These are phyloP conservation scores for Apium graveolens DNA, from an alignment of 129 eudicot genomes.

Conservation along the genomic window DNA sequence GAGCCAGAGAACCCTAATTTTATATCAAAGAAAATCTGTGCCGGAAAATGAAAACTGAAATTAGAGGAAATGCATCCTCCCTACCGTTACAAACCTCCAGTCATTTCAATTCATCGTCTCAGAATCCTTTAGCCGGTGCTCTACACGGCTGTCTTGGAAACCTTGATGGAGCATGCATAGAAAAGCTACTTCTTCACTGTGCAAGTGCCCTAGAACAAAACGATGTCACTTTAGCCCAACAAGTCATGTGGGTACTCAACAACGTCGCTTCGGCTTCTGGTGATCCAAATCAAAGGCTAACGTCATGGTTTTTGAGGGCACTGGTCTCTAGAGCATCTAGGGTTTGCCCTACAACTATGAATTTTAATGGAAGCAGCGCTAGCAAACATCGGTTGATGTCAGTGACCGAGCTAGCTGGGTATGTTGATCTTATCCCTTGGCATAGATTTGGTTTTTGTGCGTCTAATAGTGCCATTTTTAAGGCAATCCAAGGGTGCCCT, in stretches of 20 bases:
- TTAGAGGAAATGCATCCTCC: conserved; percentile 34
- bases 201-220: conserved; percentile 65
- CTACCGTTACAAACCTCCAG: conserved; percentile 36
- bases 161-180: conserved; percentile 77
- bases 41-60: conserved; percentile 47
- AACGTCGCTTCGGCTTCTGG: conserved; percentile 68
- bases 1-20: conserved; percentile 13
- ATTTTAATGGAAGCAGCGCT: conserved; percentile 23
- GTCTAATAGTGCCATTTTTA: conserved; percentile 60
- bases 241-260: conserved; percentile 93
- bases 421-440: conserved; percentile 86
- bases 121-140: conserved; percentile 35
- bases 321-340: conserved; percentile 62
- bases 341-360: conserved; percentile 57
- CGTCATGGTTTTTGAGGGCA: conserved; percentile 70
- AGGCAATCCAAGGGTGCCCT: conserved; percentile 45
- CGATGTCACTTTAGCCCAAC: conserved; percentile 77
- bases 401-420: conserved; percentile 72
- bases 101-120: conserved; percentile 27
- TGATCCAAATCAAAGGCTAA: conserved; percentile 78
- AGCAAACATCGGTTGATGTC: conserved; percentile 38
- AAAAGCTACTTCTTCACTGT: conserved; percentile 71
- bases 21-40: not conserved
- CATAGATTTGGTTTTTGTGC: conserved; percentile 79
- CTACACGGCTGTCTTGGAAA: conserved; percentile 56